Evolutionary conservation across 805 yeast genomes (phyloP), one percentile per base, ranked within the genome.

Genomic region (Candida nanaspora): DNA sequence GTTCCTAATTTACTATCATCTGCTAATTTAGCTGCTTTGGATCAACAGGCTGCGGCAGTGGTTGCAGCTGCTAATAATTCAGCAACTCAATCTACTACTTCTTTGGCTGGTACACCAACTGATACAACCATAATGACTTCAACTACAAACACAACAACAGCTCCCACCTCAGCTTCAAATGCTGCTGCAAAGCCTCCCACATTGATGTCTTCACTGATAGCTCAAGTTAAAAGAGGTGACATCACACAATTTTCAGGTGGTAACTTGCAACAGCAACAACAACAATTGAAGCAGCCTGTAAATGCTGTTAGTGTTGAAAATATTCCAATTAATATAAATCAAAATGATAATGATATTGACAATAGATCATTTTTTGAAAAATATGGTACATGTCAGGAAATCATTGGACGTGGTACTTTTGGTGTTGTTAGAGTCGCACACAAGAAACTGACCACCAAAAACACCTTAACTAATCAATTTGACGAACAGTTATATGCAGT

Each of bases 361-460:
- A 54, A 66, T 28, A 55, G 78, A 37, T 77, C 89, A 9, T 83
- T 91, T 59, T 82, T 79, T 8, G 89, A 88, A 51, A 85, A 89
- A 57, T 91, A 91, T 59, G 98, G 98, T 33, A 74, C 84, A 39
- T 91, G 98, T 59, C 96, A 87, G 62, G 98, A 91, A 59, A 86
- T 89, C 37, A 76, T 93, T 47, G 98, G 98, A 21, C 75, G 85
- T 39, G 98, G 98, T 18, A 80, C 96, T 0, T 91, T 85, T 66
- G 98, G 98, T 16, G 86, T 87, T 35, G 98, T 91, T 18, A 71
- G 96, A 45, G 77, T 93, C 5, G 75, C 95, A 6, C 97, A 89
- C 66, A 82, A 82, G 58, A 78, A 75, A 52, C 48, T 64, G 9
- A 25, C 38, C 1, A 41, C 32, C 9, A n/a, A 16, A 9, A 55